Base-by-base conservation (phyloP, 345 rosid genomes). In the Populus simonii region DNA sequence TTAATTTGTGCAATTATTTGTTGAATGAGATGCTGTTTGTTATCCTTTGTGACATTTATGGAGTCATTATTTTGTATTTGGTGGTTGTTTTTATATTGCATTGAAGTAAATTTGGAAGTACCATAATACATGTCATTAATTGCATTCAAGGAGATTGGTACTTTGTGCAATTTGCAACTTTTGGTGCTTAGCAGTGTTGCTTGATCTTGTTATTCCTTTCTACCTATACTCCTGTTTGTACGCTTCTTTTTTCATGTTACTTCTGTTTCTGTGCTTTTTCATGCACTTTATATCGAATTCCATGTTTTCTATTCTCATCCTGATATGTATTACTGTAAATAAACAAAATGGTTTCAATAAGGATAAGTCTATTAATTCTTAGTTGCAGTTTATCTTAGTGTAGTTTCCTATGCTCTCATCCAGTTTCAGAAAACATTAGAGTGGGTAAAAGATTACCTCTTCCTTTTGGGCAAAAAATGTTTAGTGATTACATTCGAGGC, bases 1-100 rank as follows among this genome's bases (percentile, higher is more conserved):
- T 74, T 76, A 73, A 73, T 68, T 55, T 22, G 20, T 77, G 29
- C 16, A 75, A 5, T 68, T 29, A 15, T 31, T 49, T 43, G 23
- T 49, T 31, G 18, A 7, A 13, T 35, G 35, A 72, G 29, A 31
- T 18, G 65, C 38, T 12, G 25, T 49, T 76, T 27, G 31, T n/a
- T 53, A 12, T 67, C 61, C 36, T 76, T 55, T 38, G 33, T 27
- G 65, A 62, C 16, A 41, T 41, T 66, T 41, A 27, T 74, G 57
- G 33, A 74, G 69, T 43, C n/a, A 22, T 62, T 5, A 66, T 67
- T 20, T 31, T 62, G 16, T 15, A 12, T 78, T 70, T 71, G 71
- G 27, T 61, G 39, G 7, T 57, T 68, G 4, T 29, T 59, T 61
- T 68, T 4, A 8, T 43, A 45, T 75, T 67, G 16, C n/a, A 35